Conservation (phyloP, 176 grass and related monocot species). For the Canna indica region DNA sequence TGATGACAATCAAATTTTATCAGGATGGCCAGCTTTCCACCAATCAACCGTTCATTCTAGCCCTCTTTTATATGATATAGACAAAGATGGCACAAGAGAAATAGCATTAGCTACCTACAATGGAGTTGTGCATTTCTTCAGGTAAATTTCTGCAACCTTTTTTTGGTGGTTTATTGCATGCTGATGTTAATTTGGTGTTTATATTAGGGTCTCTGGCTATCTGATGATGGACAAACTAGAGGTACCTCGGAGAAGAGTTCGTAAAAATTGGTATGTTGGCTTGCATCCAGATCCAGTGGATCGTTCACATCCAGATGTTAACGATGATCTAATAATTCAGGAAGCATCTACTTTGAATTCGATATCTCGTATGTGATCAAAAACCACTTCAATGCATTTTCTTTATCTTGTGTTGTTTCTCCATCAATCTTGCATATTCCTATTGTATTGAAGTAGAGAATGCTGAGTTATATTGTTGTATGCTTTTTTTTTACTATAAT, state of each 20-base stretch:
- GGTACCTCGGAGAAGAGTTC: constrained; percentile 83
- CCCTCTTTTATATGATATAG: constrained; percentile 78
- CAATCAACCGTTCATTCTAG: constrained; percentile 88
- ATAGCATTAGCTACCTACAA: constrained; percentile 89
- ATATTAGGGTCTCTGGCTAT: constrained; percentile 76
- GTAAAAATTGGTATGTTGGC: constrained; percentile 90
- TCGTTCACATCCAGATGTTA: constrained; percentile 85
- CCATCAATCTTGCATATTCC: neutral
- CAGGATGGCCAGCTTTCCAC: constrained; percentile 95
- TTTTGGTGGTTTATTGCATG: constrained; percentile 6
- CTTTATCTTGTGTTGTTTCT: neutral
- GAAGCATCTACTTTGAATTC: constrained; percentile 40
- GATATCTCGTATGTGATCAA: constrained; percentile 22
- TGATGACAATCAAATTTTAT: constrained; percentile 13
- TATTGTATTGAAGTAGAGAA: neutral
- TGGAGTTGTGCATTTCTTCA: constrained; percentile 86
- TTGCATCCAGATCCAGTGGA: constrained; percentile 65
- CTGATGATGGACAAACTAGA: constrained; percentile 96
- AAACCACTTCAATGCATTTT: neutral
- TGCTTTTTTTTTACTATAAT: neutral
- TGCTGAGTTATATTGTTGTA: neutral
- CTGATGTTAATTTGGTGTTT: constrained; percentile 31
- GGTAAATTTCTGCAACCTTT: constrained; percentile 32
- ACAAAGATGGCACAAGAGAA: constrained; percentile 87
- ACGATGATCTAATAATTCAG: constrained; percentile 58